A percentile compares a stretch with the other conserved stretches of the same genome.
Evolutionary conservation across 1,284 basidiomycete genomes (phyloP).

Genomic region (Exsudoporus floridanus): DNA sequence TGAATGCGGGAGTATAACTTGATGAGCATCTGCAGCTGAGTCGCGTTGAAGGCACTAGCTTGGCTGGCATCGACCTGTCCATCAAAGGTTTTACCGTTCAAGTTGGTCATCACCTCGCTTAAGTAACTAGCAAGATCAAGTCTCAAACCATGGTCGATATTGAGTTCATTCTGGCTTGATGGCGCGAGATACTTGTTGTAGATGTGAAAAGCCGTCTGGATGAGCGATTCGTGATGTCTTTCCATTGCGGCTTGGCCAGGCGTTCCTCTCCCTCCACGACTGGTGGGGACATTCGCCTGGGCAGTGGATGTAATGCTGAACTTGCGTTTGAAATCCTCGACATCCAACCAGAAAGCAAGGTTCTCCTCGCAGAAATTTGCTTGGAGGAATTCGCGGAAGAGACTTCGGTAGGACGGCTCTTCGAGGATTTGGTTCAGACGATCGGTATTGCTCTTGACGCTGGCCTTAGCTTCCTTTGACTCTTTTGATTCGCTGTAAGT

Average conservation of each 20-base stretch:
- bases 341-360: constrained; percentile 94
- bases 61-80: constrained; percentile 80
- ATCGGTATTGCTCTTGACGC: constrained; percentile 88
- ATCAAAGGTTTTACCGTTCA: constrained; percentile 75
- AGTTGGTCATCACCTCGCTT: constrained; percentile 76
- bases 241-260: constrained; percentile 92
- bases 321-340: constrained; percentile 93
- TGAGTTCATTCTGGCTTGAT: constrained; percentile 92
- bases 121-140: constrained; percentile 94
- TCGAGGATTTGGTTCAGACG: constrained; percentile 91
- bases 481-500: constrained; percentile 53
- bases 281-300: constrained; percentile 54
- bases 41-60: constrained; percentile 80
- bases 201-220: constrained; percentile 92
- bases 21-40: constrained; percentile 93
- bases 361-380: constrained; percentile 99
- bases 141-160: constrained; percentile 95
- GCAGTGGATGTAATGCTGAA: constrained; percentile 95
- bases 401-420: constrained; percentile 82
- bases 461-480: constrained; percentile 51
- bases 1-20: constrained; percentile 95
- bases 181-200: constrained; percentile 95
- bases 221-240: constrained; percentile 92
- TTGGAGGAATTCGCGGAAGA: constrained; percentile 94
- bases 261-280: constrained; percentile 50